Percentiles rank a stretch among this genome's conserved stretches.
phyloP scores from a whole-genome alignment of 805 yeast species.

The Saturnispora gosingensis region DNA sequence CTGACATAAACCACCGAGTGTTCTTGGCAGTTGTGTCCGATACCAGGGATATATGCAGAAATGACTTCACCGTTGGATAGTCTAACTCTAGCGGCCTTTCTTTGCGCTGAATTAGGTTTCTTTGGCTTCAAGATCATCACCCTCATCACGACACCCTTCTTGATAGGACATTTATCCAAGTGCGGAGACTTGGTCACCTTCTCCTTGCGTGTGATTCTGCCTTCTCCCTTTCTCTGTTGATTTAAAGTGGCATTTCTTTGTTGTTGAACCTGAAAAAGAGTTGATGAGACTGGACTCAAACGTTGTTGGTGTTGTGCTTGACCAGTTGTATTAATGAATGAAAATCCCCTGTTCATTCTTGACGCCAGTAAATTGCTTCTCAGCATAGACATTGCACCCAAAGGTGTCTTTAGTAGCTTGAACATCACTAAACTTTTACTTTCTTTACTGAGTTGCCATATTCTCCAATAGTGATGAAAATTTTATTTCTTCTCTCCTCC shows the following conservation, averaged over 20 bases:
- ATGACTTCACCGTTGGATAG: constrained; percentile 82
- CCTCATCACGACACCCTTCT: constrained; percentile 86
- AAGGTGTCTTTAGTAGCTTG: background rate
- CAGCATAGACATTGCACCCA: background rate
- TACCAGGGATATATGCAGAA: constrained; percentile 94
- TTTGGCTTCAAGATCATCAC: constrained; percentile 95
- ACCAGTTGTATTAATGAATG: background rate
- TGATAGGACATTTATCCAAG: constrained; percentile 72
- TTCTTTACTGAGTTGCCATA: background rate
- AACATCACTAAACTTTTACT: background rate
- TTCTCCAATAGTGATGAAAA: background rate
- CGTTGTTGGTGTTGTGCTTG: background rate
- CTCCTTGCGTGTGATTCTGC: constrained; percentile 29
- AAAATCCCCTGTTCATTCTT: background rate
- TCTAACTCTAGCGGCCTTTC: constrained; percentile 94
- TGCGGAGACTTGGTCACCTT: constrained; percentile 65
- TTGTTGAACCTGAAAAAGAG: constrained; percentile 24
- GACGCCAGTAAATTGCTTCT: background rate
- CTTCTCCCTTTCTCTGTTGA: constrained; percentile 64
- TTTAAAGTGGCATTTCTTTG: constrained; percentile 62
- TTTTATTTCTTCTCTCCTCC: background rate
- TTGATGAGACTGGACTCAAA: background rate
- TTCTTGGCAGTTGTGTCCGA: constrained; percentile 97
- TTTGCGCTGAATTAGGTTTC: constrained; percentile 96
- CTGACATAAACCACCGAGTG: constrained; percentile 92